Conservation (phyloP, 192 early-diverging fungal species). For the Dimargaris verticillata region DNA sequence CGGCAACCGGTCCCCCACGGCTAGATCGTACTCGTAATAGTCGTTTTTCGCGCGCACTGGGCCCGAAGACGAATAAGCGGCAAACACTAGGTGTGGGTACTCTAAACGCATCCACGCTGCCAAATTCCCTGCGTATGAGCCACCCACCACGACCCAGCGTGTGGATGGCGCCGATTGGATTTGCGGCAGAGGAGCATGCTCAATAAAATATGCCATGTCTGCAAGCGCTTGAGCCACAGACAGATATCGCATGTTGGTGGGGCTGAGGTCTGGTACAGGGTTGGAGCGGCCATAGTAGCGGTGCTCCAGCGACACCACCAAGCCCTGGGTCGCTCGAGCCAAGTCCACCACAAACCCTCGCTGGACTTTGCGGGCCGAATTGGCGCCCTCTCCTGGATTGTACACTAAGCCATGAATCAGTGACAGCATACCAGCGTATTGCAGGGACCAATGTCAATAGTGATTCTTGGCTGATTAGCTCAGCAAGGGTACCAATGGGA, state of each 20-base stretch:
- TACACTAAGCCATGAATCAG: slow-evolving; percentile 4
- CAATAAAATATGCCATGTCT: slow-evolving; percentile 31
- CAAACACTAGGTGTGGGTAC: slow-evolving; percentile 50
- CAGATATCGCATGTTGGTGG: slow-evolving; percentile 24
- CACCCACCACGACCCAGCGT: slow-evolving; percentile 55
- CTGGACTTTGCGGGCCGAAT: slow-evolving; percentile 14
- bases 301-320: slow-evolving; percentile 46
- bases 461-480: too few relatives aligned
- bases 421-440: too few relatives aligned
- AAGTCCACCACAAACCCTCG: slow-evolving; percentile 19
- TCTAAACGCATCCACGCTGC: slow-evolving; percentile 56
- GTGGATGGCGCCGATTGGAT: slow-evolving; percentile 12
- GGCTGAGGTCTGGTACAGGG: slow-evolving; percentile 30
- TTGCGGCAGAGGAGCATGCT: slow-evolving; percentile 13
- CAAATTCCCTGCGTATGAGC: slow-evolving; percentile 59
- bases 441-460: too few relatives aligned
- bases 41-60: slow-evolving; percentile 44
- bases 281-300: slow-evolving; percentile 46
- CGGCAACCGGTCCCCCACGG: slow-evolving; percentile 24
- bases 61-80: slow-evolving; percentile 58
- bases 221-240: slow-evolving; percentile 28
- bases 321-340: slow-evolving; percentile 35
- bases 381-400: slow-evolving; percentile 17
- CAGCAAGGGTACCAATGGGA: too few relatives aligned
- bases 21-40: slow-evolving; percentile 48